Base-by-base conservation (phyloP, 2,329 filamentous ascomycete species). In the Exophiala sideris region DNA sequence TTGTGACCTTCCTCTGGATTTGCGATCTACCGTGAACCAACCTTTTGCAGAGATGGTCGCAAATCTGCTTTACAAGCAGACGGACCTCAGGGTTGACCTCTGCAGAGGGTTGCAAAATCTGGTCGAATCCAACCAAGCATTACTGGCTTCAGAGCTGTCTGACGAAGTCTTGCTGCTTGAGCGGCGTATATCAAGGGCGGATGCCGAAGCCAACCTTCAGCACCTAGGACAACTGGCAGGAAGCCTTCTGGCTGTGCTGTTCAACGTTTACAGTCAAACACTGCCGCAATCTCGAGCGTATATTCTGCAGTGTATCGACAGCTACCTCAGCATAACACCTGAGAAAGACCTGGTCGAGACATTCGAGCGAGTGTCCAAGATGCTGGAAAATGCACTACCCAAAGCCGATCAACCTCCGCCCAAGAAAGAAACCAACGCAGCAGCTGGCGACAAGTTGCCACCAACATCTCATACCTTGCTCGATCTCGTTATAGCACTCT, bases 211-310 rank as follows among this genome's bases (percentile, higher is more conserved):
- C 71, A 96, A 96, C 67, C 74, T 97, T 36, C 76, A 83, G n/a
- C 86, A 95, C 68, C 78, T 99, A 10, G 84, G 89, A 12, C 76
- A 77, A 1, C 91, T 94, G 67, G 81, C 92, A 1, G 87, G 87
- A 57, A 97, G 97, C 65, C 82, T 99, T 73, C 82, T 99, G 39
- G 91, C 94, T 5, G 92, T 97, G 0, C 77, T 99, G n/a, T 97
- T 99, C 79, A 99, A 99, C 68, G 92, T 99, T 41, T 99, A 99
- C 75, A 96, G 89, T 60, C 89, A 96, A 71, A 99, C 94, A 1
- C 79, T 99, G 21, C 92, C 94, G 2, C 90, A 96, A 67, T 94
- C 89, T 66, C 83, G 94, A 63, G 91, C 90, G 0, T 90, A 89
- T 16, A 94, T 99, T 50, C 77, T 99, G 33, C 89, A 92, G 69